phyloP scores from a whole-genome alignment of 2,329 filamentous ascomycete species.

The Aureobasidium namibiae region DNA sequence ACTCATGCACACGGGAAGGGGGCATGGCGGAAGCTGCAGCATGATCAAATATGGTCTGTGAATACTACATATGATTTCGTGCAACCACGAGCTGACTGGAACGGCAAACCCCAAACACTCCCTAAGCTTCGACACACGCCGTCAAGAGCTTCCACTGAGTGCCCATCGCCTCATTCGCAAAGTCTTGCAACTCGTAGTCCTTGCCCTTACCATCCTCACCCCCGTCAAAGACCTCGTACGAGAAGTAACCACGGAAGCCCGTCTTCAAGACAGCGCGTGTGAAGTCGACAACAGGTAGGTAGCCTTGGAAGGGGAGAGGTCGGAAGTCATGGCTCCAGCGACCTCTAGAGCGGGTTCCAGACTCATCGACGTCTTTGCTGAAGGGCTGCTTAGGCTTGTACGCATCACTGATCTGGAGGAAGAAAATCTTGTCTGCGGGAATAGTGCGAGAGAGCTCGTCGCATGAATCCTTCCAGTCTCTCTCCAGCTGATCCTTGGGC shows the following conservation, averaged over 20 bases:
- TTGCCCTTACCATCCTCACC: conserved; percentile 47
- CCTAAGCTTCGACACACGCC: conserved; percentile 24
- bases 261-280: conserved; percentile 58
- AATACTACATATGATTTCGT: background rate
- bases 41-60: background rate
- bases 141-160: conserved; percentile 33
- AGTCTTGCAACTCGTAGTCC: conserved; percentile 40
- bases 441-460: conserved; percentile 49
- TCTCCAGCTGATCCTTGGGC: conserved; percentile 13
- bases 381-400: conserved; percentile 56
- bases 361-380: conserved; percentile 38
- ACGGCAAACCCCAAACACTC: background rate
- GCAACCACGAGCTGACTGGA: background rate
- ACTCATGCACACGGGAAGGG: too few relatives aligned
- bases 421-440: conserved; percentile 61
- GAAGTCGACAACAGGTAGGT: conserved; percentile 59
- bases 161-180: conserved; percentile 24
- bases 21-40: background rate
- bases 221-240: conserved; percentile 62
- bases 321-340: conserved; percentile 65
- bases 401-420: conserved; percentile 68
- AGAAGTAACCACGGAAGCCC: conserved; percentile 59
- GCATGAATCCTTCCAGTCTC: conserved; percentile 45
- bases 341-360: conserved; percentile 51
- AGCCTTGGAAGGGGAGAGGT: conserved; percentile 62